phyloP scores from a whole-genome alignment of 2,329 filamentous ascomycete genomes.

The Paraconiothyrium brasiliense region DNA sequence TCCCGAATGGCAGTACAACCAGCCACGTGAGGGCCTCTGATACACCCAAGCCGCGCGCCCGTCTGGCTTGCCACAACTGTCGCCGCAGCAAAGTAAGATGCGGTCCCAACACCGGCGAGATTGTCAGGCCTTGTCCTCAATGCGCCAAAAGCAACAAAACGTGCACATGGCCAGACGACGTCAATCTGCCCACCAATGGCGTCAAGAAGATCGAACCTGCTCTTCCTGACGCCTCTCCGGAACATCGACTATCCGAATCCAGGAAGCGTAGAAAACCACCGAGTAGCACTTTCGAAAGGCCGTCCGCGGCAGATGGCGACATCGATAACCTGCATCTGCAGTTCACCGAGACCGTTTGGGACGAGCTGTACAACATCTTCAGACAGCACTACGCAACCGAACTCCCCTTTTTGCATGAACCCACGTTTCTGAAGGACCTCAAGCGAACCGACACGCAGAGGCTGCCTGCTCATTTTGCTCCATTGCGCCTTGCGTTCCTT shows the following conservation, averaged over 20 bases:
- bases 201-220: conserved; percentile 51
- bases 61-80: conserved; percentile 79
- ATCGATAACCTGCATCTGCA: conserved; percentile 66
- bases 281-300: conserved; percentile 54
- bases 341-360: conserved; percentile 72
- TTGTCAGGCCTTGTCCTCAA: conserved; percentile 75
- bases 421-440: conserved; percentile 63
- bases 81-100: conserved; percentile 88
- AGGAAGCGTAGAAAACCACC: conserved; percentile 50
- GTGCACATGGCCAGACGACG: conserved; percentile 68
- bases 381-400: conserved; percentile 77
- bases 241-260: conserved; percentile 26
- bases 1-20: conserved; percentile 22
- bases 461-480: conserved; percentile 47
- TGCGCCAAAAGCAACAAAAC: conserved; percentile 77
- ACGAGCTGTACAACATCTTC: conserved; percentile 74
- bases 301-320: conserved; percentile 60
- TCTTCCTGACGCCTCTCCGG: background rate
- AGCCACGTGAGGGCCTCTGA: conserved; percentile 30
- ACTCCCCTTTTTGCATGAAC: conserved; percentile 74
- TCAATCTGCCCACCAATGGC: conserved; percentile 7
- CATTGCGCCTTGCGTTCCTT: conserved; percentile 72
- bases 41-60: conserved; percentile 68
- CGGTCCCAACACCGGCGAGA: conserved; percentile 66
- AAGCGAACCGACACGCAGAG: conserved; percentile 19